Base-by-base conservation (phyloP, 1,139 yeast species). In the Debaryomyces sp. region DNA sequence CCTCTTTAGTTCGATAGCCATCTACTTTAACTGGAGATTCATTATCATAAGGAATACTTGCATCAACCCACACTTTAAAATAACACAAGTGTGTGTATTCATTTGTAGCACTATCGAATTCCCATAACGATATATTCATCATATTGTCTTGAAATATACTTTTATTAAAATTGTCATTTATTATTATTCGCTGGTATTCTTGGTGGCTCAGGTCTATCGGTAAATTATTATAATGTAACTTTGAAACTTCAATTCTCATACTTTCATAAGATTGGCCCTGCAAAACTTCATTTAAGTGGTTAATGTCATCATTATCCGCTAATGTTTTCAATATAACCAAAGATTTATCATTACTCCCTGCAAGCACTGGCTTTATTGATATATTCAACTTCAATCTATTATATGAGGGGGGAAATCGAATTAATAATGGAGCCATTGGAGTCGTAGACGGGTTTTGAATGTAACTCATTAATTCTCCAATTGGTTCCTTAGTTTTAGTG, bases 31-130 rank as follows among this genome's bases (percentile, higher is more conserved):
- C 38, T 41, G 43, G 18, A 17, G 40, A n/a, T 21, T 38, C 34
- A 10, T 3, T 37, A 33, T 29, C 33, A 38, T 8, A 41, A 24
- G 33, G 13, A 9, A 26, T 23, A 21, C 15, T 32, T 10, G 55
- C 53, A 70, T 67, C 65, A 3, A 72, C 50, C 73, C 73, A 73
- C 4, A 71, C 44, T 30, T 63, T 59, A 50, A 71, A 68, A 29
- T 63, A 60, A 44, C 71, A 64, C 29, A 68, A 51, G 43, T 59
- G 64, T 2, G 33, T 34, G 45, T 66, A 64, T 6, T 56, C 56
- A 18, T 57, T 51, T 2, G 50, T 48, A 1, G 18, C 24, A 6
- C 57, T 50, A 41, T 67, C 65, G 10, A 54, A 55, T 44, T 64
- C 70, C 68, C 74, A 72, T 10, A 70, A 39, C n/a, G 66, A 63